phyloP scores from a whole-genome alignment of 441 rosid genomes.

The Populus hybrid region DNA sequence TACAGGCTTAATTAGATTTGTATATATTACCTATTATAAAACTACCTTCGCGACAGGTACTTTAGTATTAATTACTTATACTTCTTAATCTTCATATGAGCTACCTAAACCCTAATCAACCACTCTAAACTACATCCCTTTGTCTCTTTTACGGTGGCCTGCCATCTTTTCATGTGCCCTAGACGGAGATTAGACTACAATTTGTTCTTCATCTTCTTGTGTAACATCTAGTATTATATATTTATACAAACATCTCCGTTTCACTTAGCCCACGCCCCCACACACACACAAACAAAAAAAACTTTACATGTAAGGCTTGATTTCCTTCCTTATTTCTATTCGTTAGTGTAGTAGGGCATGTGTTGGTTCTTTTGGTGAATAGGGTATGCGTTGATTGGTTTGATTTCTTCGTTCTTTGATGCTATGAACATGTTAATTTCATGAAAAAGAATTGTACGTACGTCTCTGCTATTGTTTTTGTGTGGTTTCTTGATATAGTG shows the following conservation, averaged over 20 bases:
- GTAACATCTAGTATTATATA: too few species aligned
- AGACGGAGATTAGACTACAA: slow-evolving; percentile 1
- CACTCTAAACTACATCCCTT: slow-evolving; percentile 11
- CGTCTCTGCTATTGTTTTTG: not conserved
- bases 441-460: too few species aligned
- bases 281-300: too few species aligned
- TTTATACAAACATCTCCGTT: too few species aligned
- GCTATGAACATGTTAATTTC: not conserved
- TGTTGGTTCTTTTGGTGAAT: not conserved
- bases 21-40: not conserved
- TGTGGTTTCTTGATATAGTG: not conserved
- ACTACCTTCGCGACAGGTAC: not conserved
- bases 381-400: not conserved
- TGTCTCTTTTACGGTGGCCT: slow-evolving; percentile 1
- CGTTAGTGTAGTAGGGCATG: not conserved
- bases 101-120: slow-evolving; percentile 55
- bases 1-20: not conserved
- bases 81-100: slow-evolving; percentile 41
- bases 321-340: too few species aligned
- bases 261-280: too few species aligned
- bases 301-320: too few species aligned
- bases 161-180: slow-evolving; percentile 40
- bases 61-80: not conserved
- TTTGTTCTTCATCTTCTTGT: slow-evolving; percentile 24
- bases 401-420: not conserved